Evolutionary conservation across 2,329 filamentous ascomycete species (phyloP), one percentile per base, ranked within the genome.

Genomic region (Malbranchea cinnamomea): DNA sequence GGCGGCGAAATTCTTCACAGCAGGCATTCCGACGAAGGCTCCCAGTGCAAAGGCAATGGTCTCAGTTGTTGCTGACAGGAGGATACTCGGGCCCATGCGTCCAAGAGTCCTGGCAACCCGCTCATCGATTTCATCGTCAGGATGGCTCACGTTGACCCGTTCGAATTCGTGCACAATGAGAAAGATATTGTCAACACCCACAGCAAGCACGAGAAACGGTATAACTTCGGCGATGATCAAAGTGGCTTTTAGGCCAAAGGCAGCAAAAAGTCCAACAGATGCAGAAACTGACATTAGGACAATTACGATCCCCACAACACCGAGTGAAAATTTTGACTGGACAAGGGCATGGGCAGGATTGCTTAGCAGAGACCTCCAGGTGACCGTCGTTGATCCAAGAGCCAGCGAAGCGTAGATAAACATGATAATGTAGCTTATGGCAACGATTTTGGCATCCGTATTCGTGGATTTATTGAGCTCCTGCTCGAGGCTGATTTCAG

Each of bases 121-220:
- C 46, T 85, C 75, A 42, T 92, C 79, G 2, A 98, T 77, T 52
- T 78, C 69, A 38, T 85, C 78, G 46, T 95, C 85, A 0, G 85
- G 83, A 46, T 93, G 80, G 52, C 78, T 92, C 42, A 84, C 60
- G 46, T 98, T 98, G 49, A 94, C 80, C 17, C 89, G 71, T 50
- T 98, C 89, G 36, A 98, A 92, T 54, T 98, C 89, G 54, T 98
- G 89, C 1, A 98, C 89, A 35, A 98, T 93, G 33, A 98, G 63
- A 59, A 98, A 98, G 45, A 98, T 95, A 49, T 98, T 98, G 65
- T 98, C 89, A 2, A 98, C 91, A 26, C 89, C 89, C 16, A 98
- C 85, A 8, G 89, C 89, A 12, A 98, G 62, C 6, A 98, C 87
- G 40, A 98, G 76, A 55, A 98, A 98, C 0, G 89, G 89, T 40